Evolutionary conservation across 208 protist species (phyloP), one percentile per base, ranked within the genome.

Genomic region (Trichomonas tenax): DNA sequence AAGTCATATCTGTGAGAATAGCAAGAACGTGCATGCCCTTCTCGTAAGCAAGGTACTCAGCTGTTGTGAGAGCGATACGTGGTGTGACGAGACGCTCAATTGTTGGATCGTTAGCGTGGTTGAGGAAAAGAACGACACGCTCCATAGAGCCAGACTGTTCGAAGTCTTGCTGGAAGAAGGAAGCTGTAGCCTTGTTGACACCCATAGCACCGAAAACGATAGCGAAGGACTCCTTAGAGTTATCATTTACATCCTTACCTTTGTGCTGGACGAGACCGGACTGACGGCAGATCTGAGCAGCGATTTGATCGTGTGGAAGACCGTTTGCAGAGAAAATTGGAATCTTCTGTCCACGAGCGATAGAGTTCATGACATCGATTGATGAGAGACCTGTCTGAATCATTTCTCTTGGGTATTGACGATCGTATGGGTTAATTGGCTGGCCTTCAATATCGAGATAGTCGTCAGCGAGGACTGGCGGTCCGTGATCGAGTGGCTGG

Each of bases 181-280:
- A 98, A 34, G 99, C 99, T 44, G 99, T 99, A 97, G 99, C 99
- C 97, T 99, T 98, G 97, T 99, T 99, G 48, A 99, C 98, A 98
- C 99, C 99, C 99, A 99, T 99, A 96, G 99, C 99, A 38, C 99
- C 99, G 97, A 99, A 99, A 31, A 99, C 99, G 93, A 99, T 99
- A 97, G 99, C 99, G 97, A 99, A 99, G 97, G 99, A 99, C 96
- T 99, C 98, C 82, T 98, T 97, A 58, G 98, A 96, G 2, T 9
- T 93, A 84, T 96, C 89, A 34, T 89, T 96, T 81, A 96, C 97
- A 51, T 17, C 96, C 96, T 98, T 98, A 90, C 97, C 98, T 89
- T 98, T 97, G 49, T 98, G 97, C 97, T 99, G 98, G 46, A 99
- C 99, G 14, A 99, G 98, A 97, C 99, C 99, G 3, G 99, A 99